Evolutionary conservation across 2,329 filamentous ascomycete genomes (phyloP).

Genomic region (Colletotrichum higginsianum): DNA sequence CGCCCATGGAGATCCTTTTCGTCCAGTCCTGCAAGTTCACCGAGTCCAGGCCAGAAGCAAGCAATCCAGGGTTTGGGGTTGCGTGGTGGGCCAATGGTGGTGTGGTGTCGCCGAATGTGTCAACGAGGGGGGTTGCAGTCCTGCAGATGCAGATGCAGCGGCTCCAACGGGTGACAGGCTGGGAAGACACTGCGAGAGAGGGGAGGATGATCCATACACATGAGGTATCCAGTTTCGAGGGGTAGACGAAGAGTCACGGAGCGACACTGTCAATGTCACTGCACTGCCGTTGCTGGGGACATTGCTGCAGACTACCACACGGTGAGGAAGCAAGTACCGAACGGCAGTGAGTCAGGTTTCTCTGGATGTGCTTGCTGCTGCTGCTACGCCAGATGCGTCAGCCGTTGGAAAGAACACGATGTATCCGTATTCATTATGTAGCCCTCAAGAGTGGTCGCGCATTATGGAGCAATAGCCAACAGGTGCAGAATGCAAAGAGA

Average conservation of each 20-base stretch:
- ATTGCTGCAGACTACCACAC: not conserved
- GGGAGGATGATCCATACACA: conserved; percentile 2
- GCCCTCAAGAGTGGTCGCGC: too few species aligned
- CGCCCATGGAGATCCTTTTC: conserved; percentile 7
- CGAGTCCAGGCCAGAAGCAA: conserved; percentile 1
- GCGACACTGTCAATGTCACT: not conserved
- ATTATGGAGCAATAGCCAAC: not conserved
- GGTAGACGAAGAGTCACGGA: not conserved
- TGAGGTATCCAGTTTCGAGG: not conserved
- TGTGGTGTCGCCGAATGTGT: conserved; percentile 25
- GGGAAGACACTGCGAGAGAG: conserved; percentile 20
- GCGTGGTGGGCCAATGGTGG: conserved; percentile 24
- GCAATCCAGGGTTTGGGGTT: conserved; percentile 4
- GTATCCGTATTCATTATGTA: not conserved
- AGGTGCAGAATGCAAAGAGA: conserved; percentile 4
- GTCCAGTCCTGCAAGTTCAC: not conserved
- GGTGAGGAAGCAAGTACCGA: too few species aligned
- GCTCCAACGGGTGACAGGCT: conserved; percentile 25
- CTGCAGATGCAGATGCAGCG: not conserved
- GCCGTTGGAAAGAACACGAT: conserved; percentile 7
- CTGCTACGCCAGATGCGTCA: conserved; percentile 31
- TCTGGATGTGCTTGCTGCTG: conserved; percentile 5
- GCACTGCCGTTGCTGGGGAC: conserved; percentile 24
- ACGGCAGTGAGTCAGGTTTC: too few species aligned
- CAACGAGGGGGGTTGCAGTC: not conserved